phyloP scores from a whole-genome alignment of 306 rosid species.

The Cicer cuneatum region DNA sequence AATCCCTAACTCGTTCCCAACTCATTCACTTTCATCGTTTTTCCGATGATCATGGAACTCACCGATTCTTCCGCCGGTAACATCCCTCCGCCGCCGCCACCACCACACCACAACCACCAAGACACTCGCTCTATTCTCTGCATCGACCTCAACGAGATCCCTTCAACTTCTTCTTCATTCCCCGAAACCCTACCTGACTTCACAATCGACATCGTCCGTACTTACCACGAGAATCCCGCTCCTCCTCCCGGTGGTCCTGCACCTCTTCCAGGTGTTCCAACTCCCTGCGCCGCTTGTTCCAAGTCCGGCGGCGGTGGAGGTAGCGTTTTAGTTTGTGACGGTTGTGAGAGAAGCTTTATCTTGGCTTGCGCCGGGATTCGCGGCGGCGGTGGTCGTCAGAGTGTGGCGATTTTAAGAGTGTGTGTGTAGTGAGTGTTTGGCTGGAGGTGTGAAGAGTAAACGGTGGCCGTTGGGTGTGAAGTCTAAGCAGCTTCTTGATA shows the following conservation, averaged over 20 bases:
- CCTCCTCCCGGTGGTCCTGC: constrained; percentile 82
- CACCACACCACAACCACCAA: constrained; percentile 31
- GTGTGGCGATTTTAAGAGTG: constrained; percentile 54
- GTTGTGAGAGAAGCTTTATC: constrained; percentile 89
- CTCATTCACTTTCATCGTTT: constrained; percentile 46
- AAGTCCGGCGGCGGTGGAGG: constrained; percentile 62
- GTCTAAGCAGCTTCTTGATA: constrained; percentile 86
- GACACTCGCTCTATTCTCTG: constrained; percentile 68
- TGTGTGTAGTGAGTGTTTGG: constrained; percentile 80
- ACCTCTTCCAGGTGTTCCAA: constrained; percentile 39
- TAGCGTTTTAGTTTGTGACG: constrained; percentile 78
- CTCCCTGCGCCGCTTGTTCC: constrained; percentile 61
- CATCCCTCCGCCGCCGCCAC: constrained; percentile 14
- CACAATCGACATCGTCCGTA: constrained; percentile 76
- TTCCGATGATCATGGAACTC: constrained; percentile 87
- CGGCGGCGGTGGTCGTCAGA: constrained; percentile 56
- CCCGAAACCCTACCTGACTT: constrained; percentile 78
- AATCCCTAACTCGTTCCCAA: constrained; percentile 52
- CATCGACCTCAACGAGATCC: constrained; percentile 99
- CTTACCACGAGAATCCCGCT: constrained; percentile 79
- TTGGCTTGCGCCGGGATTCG: constrained; percentile 77
- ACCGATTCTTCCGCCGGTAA: constrained; percentile 68
- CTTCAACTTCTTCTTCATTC: constrained; percentile 68
- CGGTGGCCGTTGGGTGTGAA: constrained; percentile 94
- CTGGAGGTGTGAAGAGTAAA: constrained; percentile 76